Base-by-base conservation (phyloP, 75 land plant species). In the Pseudotsuga menziesii region DNA sequence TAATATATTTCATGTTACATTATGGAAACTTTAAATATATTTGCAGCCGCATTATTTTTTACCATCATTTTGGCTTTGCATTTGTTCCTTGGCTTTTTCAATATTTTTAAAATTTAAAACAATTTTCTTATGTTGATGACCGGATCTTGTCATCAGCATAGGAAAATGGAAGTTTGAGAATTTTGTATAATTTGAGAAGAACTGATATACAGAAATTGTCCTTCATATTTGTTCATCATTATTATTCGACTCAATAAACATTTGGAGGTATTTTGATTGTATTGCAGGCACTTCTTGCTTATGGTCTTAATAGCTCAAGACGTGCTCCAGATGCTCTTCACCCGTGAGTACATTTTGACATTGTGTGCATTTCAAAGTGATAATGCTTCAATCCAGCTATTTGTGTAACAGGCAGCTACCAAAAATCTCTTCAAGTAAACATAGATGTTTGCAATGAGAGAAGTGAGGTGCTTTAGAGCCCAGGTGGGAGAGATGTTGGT, bases 321-420 rank as follows among this genome's bases (percentile, higher is more conserved):
- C 95, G 99, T 83, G 99, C 97, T 58, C 99, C 99, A 35, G 99
- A 97, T 90, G 97, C 98, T 81, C 56, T 97, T 57, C 99, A 97
- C 80, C 99, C 98, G 99, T 97, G 74, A 83, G 99, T 94, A 32
- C 57, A 54, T 73, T 78, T 22, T 76, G 29, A 23, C 39, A 29
- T 20, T 29, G 11, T 70, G 26, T 70, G 12, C 72, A 29, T 48
- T 74, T 19, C 44, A 74, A 48, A 48, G 12, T 9, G 54, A 48
- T 48, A 11, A 12, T 48, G 54, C 54, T n/a, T 16, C 32, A 64
- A 29, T 64, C 52, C 23, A 69, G 72, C n/a, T 41, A 69, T n/a
- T 69, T 69, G 54, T 41, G 13, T 69, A 39, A 69, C 7, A 12
- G 44, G 23, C 25, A 3, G 25, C 48, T 44, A 69, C 17, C 44